Percentiles rank a stretch among this genome's conserved stretches.
phyloP scores from a whole-genome alignment of 768 basidiomycete species.

The Clitopilus passeckerianus region DNA sequence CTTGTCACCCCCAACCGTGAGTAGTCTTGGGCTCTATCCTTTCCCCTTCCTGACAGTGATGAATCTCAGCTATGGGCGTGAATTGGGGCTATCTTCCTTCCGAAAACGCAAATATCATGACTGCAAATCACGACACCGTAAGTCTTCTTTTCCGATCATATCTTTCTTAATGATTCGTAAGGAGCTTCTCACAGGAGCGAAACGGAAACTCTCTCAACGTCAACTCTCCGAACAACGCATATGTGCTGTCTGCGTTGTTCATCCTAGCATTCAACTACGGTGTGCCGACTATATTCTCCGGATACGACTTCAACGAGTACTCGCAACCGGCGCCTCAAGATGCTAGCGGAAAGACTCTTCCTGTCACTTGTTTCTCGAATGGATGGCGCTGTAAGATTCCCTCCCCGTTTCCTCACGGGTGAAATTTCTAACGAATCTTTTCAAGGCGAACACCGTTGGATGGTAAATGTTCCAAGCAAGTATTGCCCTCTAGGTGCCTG shows the following conservation, averaged over 20 bases:
- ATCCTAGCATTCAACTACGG: slow-evolving; percentile 15
- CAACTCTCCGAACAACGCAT: slow-evolving; percentile 12
- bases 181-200: slow-evolving; percentile 9
- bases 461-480: slow-evolving; percentile 21
- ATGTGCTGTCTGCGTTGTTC: slow-evolving; percentile 14
- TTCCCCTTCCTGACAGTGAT: background rate
- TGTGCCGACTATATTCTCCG: slow-evolving; percentile 15
- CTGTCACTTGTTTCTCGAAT: slow-evolving; percentile 13
- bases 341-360: slow-evolving; percentile 10
- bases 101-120: slow-evolving; percentile 10
- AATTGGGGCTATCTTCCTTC: slow-evolving; percentile 15
- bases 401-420: background rate
- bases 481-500: background rate
- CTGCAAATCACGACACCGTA: slow-evolving; percentile 14
- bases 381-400: slow-evolving; percentile 13
- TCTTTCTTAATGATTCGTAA: background rate
- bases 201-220: slow-evolving; percentile 11
- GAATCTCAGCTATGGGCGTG: slow-evolving; percentile 11
- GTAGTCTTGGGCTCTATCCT: background rate
- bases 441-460: slow-evolving; percentile 6
- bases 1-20: slow-evolving; percentile 14
- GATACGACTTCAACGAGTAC: slow-evolving; percentile 6
- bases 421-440: background rate
- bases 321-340: slow-evolving; percentile 12
- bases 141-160: background rate